Evolutionary conservation across 2,329 filamentous ascomycete genomes (phyloP), one percentile per base, ranked within the genome.

Genomic region (Neofusicoccum cordaticola): DNA sequence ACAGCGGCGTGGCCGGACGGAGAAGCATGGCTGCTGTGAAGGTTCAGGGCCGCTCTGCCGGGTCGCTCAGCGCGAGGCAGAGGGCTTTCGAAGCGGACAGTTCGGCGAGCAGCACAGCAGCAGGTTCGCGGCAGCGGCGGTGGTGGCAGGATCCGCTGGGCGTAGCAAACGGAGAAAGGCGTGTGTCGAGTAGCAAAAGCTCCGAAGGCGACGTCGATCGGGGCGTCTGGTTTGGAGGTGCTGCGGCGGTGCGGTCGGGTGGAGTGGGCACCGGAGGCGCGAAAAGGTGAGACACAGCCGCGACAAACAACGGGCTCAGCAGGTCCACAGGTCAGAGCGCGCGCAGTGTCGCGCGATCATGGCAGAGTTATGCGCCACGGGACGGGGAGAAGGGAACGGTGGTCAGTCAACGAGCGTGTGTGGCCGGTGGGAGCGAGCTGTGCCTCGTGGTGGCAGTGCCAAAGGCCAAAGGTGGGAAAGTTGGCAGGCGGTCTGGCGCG

Each of bases 1-100:
- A 89, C 75, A 99, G 83, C 70, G 95, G 94, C 66, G 95, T 98
- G 67, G 95, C 94, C 67, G 95, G 93, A 74, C 93, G 91, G 77
- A 98, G 83, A 87, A 96, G 92, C 81, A 81, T 88, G 81, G 73
- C 71, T 44, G 48, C 41, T 48, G 53, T 3, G 37, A 17, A 44
- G 63, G 41, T 42, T 39, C 27, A 52, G 47, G 45, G 56, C 57
- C 63, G 41, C 63, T 60, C 53, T 60, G 63, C 63, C 62, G 42
- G 56, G n/a, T 47, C 42, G 56, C 56, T 45, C 17, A 35, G 39
- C 61, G 61, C 61, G 52, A 64, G 62, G 56, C 53, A 65, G 63
- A 65, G 63, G 48, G 63, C 53, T 41, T 39, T 45, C 9, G 35
- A 57, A 39, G 51, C 48, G 65, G 45, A 35, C 15, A 27, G 41